Percentiles rank a stretch among this genome's conserved stretches.
phyloP scores from a whole-genome alignment of 352 stramenopile genomes.

The Globisporangium ultimum region DNA sequence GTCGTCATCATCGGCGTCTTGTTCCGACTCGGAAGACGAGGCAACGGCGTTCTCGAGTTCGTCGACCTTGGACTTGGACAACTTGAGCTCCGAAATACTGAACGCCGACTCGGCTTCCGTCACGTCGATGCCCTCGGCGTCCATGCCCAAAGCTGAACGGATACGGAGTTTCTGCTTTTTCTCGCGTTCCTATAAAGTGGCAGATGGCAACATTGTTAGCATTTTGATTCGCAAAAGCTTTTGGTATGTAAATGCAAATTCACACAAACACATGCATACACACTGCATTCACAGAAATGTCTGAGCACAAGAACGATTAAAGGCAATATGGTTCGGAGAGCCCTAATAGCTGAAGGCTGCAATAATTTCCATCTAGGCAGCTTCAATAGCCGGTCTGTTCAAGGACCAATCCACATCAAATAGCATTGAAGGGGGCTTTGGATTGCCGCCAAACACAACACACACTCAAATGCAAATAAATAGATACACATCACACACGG shows the following conservation, averaged over 20 bases:
- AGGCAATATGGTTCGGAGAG: constrained; percentile 61
- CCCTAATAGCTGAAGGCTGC: constrained; percentile 91
- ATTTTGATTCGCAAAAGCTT: background rate
- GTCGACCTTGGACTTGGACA: constrained; percentile 79
- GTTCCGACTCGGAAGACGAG: constrained; percentile 40
- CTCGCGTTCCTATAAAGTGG: constrained; percentile 64
- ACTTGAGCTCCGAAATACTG: constrained; percentile 70
- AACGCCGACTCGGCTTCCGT: constrained; percentile 80
- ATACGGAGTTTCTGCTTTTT: constrained; percentile 84
- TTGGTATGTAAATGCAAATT: no score
- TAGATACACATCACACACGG: constrained; percentile 2
- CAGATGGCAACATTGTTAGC: background rate
- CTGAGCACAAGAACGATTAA: constrained; percentile 91
- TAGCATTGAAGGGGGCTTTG: constrained; percentile 83
- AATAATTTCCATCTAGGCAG: constrained; percentile 64
- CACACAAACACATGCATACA: constrained; percentile 19
- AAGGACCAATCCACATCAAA: constrained; percentile 84
- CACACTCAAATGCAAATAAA: constrained; percentile 14
- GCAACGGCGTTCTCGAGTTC: constrained; percentile 66
- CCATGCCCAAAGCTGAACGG: constrained; percentile 78
- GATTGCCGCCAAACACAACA: constrained; percentile 57
- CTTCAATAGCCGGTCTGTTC: constrained; percentile 92
- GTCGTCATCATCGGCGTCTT: constrained; percentile 27
- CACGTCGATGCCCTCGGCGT: constrained; percentile 77
- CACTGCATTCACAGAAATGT: constrained; percentile 35